These are phyloP conservation scores for Trichoderma gracile DNA, from an alignment of 2,329 filamentous ascomycete species.

Conservation along the genomic window DNA sequence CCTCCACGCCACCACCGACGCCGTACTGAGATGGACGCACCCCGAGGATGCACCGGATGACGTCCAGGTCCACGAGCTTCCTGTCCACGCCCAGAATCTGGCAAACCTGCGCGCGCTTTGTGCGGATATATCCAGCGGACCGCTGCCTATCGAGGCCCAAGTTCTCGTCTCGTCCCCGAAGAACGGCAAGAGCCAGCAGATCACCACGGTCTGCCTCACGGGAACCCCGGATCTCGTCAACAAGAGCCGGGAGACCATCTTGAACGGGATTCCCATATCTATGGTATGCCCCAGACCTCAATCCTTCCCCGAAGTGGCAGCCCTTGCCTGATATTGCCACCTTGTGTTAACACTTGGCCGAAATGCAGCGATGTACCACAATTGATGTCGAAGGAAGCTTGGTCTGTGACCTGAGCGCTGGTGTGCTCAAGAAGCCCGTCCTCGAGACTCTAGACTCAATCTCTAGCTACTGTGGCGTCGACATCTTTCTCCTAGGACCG, in stretches of 20 bases:
- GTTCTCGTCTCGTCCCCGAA: slow-evolving; percentile 82
- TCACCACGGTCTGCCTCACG: slow-evolving; percentile 88
- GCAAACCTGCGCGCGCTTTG: slow-evolving; percentile 77
- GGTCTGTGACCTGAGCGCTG: slow-evolving; percentile 71
- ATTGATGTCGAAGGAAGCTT: slow-evolving; percentile 92
- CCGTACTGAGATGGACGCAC: slow-evolving; percentile 90
- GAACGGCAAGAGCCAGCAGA: slow-evolving; percentile 62
- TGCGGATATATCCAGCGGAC: slow-evolving; percentile 72
- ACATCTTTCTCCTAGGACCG: slow-evolving; percentile 92
- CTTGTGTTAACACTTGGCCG: slow-evolving; percentile 25
- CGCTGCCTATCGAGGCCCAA: slow-evolving; percentile 75
- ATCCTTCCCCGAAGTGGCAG: no score
- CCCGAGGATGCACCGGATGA: slow-evolving; percentile 83
- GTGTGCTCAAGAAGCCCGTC: slow-evolving; percentile 72
- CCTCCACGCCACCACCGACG: slow-evolving; percentile 84
- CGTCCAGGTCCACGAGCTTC: slow-evolving; percentile 81
- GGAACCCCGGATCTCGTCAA: slow-evolving; percentile 85
- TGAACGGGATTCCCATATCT: slow-evolving; percentile 90
- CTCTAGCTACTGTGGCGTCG: slow-evolving; percentile 85
- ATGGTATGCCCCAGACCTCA: slow-evolving; percentile 63
- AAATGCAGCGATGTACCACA: slow-evolving; percentile 76
- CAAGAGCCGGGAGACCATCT: slow-evolving; percentile 82
- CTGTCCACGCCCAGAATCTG: slow-evolving; percentile 88
- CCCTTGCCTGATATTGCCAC: not conserved
- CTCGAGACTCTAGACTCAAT: slow-evolving; percentile 84